A percentile compares a stretch with the other conserved stretches of the same genome.
These are phyloP conservation scores for Aspergillus neotritici DNA, from an alignment of 2,329 filamentous ascomycete species.

Conservation along the genomic window DNA sequence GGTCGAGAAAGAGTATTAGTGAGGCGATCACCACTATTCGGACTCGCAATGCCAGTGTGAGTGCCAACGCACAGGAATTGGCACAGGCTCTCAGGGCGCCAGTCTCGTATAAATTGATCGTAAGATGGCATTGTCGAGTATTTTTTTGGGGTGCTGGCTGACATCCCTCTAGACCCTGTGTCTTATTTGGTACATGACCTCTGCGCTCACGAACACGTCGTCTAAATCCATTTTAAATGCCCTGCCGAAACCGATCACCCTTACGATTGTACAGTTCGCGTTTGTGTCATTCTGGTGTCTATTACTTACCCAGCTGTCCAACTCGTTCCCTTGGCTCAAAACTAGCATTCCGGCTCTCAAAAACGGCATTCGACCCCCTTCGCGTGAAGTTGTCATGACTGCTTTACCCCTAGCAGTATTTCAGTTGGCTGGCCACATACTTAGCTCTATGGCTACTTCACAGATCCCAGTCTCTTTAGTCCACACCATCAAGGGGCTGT, in stretches of 20 bases:
- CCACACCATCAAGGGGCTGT: slow-evolving; percentile 97
- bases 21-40: slow-evolving; percentile 83
- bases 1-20: slow-evolving; percentile 76
- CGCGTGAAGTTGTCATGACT: slow-evolving; percentile 72
- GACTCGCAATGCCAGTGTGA: slow-evolving; percentile 75
- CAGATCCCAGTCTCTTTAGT: slow-evolving; percentile 95
- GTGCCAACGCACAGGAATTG: slow-evolving; percentile 88
- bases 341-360: slow-evolving; percentile 70
- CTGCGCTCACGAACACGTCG: slow-evolving; percentile 92
- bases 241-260: slow-evolving; percentile 81
- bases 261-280: slow-evolving; percentile 88
- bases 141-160: slow-evolving; percentile 7
- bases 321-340: slow-evolving; percentile 64
- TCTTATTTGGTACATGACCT: slow-evolving; percentile 89
- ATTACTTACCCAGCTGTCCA: slow-evolving; percentile 68
- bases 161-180: slow-evolving; percentile 64
- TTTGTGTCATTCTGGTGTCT: slow-evolving; percentile 88
- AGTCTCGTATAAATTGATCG: slow-evolving; percentile 79
- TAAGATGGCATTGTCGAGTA: slow-evolving; percentile 44
- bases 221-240: slow-evolving; percentile 95
- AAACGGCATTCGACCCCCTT: slow-evolving; percentile 76
- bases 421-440: slow-evolving; percentile 86
- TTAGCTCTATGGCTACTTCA: slow-evolving; percentile 88
- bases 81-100: slow-evolving; percentile 86
- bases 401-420: slow-evolving; percentile 90